Evolutionary conservation across 2,329 filamentous ascomycete genomes (phyloP).

Genomic region (Reticulascus tulasneorum): DNA sequence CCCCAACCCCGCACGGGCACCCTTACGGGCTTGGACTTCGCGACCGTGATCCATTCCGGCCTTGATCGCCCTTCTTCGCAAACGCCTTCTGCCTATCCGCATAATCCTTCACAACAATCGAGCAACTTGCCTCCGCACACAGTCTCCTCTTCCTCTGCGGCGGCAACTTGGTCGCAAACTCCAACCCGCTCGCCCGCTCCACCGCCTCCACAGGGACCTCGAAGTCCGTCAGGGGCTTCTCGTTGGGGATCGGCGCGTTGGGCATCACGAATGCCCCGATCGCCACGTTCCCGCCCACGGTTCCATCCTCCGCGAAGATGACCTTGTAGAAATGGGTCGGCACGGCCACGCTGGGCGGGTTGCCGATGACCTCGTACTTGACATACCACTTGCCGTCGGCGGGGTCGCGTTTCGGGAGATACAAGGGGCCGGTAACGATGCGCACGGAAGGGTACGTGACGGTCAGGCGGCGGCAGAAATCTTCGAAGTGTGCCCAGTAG

Average conservation of each 20-base stretch:
- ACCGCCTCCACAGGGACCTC: conserved; percentile 92
- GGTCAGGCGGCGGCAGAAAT: conserved; percentile 87
- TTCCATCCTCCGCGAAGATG: conserved; percentile 87
- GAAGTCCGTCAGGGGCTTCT: conserved; percentile 84
- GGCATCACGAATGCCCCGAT: conserved; percentile 93
- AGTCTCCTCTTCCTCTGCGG: conserved; percentile 69
- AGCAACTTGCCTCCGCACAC: conserved; percentile 82
- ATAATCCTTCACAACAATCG: conserved; percentile 79
- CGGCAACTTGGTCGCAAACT: conserved; percentile 82
- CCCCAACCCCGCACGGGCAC: background rate
- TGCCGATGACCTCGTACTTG: conserved; percentile 91
- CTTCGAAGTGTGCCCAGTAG: conserved; percentile 99
- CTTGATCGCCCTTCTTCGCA: conserved; percentile 34
- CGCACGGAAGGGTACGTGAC: conserved; percentile 78
- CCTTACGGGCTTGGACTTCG: conserved; percentile 11
- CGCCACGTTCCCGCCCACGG: conserved; percentile 68
- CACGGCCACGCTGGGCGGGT: conserved; percentile 88
- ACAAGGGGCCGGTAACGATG: conserved; percentile 89
- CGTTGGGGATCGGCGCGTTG: conserved; percentile 83
- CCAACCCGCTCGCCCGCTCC: conserved; percentile 85
- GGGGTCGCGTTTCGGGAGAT: conserved; percentile 79
- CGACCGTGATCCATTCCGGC: no score
- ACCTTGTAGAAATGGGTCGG: conserved; percentile 99
- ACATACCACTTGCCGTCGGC: conserved; percentile 92
- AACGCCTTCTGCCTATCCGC: conserved; percentile 58